phyloP scores from a whole-genome alignment of 352 stramenopile genomes.

The Phytopythium ostracodes region DNA sequence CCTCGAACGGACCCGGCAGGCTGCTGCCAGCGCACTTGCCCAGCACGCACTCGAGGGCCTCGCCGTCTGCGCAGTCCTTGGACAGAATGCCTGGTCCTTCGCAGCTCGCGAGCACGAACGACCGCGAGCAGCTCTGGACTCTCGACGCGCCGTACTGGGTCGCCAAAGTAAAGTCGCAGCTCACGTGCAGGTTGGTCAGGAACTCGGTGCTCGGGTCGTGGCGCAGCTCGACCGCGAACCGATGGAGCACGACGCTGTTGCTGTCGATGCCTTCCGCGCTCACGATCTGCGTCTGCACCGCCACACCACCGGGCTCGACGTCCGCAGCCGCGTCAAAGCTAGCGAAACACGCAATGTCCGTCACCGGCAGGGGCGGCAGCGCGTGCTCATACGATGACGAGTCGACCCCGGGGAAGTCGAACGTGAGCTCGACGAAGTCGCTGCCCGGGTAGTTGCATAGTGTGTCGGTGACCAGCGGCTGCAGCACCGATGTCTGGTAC shows the following conservation, averaged over 20 bases:
- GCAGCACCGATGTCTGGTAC: slow-evolving; percentile 46
- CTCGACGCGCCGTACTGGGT: slow-evolving; percentile 16
- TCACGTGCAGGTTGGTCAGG: slow-evolving; percentile 37
- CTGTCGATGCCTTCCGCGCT: not conserved
- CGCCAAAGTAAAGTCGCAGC: slow-evolving; percentile 55
- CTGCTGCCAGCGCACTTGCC: slow-evolving; percentile 28
- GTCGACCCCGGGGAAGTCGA: slow-evolving; percentile 2
- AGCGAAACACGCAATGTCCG: slow-evolving; percentile 2
- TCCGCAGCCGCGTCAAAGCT: slow-evolving; percentile 1
- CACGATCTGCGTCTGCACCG: slow-evolving; percentile 1
- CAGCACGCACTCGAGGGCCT: slow-evolving; percentile 2
- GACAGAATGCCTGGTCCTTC: slow-evolving; percentile 34
- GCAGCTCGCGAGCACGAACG: slow-evolving; percentile 61
- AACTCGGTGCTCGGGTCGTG: slow-evolving; percentile 30
- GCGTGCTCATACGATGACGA: not conserved
- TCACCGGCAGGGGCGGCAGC: slow-evolving; percentile 1
- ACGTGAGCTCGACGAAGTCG: slow-evolving; percentile 24
- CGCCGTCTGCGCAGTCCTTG: slow-evolving; percentile 4
- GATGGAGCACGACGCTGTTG: slow-evolving; percentile 18
- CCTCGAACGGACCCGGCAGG: slow-evolving; percentile 23
- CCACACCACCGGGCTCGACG: not conserved
- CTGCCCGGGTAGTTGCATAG: slow-evolving; percentile 21
- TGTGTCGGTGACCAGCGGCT: slow-evolving; percentile 19
- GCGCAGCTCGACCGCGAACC: slow-evolving; percentile 53
- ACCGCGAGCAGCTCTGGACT: slow-evolving; percentile 29